A percentile compares a stretch with the other conserved stretches of the same genome.
Conservation (phyloP, 2,329 filamentous ascomycete species). For the Leptosphaerulina australis region DNA sequence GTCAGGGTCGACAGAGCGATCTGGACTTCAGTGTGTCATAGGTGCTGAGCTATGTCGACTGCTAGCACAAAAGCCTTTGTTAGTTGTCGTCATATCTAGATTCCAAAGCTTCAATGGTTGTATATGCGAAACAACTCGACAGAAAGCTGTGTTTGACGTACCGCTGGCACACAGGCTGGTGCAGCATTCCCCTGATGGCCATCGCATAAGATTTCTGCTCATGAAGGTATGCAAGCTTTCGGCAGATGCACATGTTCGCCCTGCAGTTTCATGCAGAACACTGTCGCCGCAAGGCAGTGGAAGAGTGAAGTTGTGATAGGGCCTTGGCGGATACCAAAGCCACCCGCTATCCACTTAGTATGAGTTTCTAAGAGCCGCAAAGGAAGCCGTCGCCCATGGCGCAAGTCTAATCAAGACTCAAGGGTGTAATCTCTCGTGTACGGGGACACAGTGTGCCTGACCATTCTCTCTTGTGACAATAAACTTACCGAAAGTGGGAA, state of each 20-base stretch:
- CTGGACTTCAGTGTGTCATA: slow-evolving; percentile 6
- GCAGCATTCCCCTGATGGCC: not conserved
- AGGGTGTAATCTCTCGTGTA: slow-evolving; percentile 1
- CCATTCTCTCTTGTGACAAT: slow-evolving; percentile 10
- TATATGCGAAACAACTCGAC: not conserved
- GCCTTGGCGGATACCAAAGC: not conserved
- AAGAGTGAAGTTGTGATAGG: slow-evolving; percentile 3
- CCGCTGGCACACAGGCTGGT: not conserved
- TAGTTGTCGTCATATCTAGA: slow-evolving; percentile 1
- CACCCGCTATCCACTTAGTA: slow-evolving; percentile 13
- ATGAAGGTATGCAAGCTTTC: not conserved
- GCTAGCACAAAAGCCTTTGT: slow-evolving; percentile 1
- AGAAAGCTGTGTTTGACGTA: not conserved
- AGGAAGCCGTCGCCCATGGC: slow-evolving; percentile 4
- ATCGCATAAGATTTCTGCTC: not conserved
- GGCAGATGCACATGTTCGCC: not conserved
- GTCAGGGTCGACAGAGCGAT: not conserved
- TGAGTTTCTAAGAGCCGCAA: not conserved
- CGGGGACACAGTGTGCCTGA: slow-evolving; percentile 6
- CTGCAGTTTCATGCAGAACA: not conserved
- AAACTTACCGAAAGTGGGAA: slow-evolving; percentile 1
- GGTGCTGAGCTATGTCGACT: not conserved
- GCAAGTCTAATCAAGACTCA: slow-evolving; percentile 2
- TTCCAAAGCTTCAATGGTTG: not conserved
- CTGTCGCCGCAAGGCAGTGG: not conserved